Base-by-base conservation (phyloP, 2,329 filamentous ascomycete genomes). In the Furcasterigmium furcatum region DNA sequence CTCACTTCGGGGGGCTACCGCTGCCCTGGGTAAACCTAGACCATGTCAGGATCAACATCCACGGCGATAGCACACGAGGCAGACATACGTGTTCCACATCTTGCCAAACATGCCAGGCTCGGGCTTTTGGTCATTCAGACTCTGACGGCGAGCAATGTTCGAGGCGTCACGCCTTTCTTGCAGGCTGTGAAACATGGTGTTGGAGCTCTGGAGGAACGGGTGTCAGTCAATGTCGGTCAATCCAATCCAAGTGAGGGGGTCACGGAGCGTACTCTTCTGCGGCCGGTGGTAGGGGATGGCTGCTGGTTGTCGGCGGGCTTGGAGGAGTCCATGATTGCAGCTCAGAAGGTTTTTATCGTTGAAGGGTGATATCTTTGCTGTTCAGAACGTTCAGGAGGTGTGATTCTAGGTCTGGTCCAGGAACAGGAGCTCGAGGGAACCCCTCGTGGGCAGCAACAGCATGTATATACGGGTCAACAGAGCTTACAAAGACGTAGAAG, bases 1-100 rank as follows among this genome's bases (percentile, higher is more conserved):
- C n/a, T 54, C 56, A 64, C 49, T 63, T 63, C 25, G 46, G 45
- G 3, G 48, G 52, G 13, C 43, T 50, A n/a, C n/a, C n/a, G 7
- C 24, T 27, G 20, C 59, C 63, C 19, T 63, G 60, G 35, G 66
- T 61, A 48, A 61, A 65, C 46, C 66, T 67, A 10, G 3, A 19
- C 9, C 6, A n/a, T 14, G n/a, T 52, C 18, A 52, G 24, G 5
- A n/a, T 4, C 13, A 4, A 4, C 4, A 2, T 4, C 9, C 5
- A 10, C 8, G 4, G 3, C 7, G 18, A 38, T 38, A 38, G 8
- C 34, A n/a, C 4, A 16, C 7, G 6, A 10, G 12, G 4, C 2
- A 8, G 12, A 57, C 74, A 44, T 61, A 82, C 78, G 73, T 79
- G 53, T 79, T 70, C 74, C 80, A 82, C 65, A 80, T 71, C 50